Conservation (phyloP, 495 filamentous ascomycete species). For the Talaromyces adpressus region DNA sequence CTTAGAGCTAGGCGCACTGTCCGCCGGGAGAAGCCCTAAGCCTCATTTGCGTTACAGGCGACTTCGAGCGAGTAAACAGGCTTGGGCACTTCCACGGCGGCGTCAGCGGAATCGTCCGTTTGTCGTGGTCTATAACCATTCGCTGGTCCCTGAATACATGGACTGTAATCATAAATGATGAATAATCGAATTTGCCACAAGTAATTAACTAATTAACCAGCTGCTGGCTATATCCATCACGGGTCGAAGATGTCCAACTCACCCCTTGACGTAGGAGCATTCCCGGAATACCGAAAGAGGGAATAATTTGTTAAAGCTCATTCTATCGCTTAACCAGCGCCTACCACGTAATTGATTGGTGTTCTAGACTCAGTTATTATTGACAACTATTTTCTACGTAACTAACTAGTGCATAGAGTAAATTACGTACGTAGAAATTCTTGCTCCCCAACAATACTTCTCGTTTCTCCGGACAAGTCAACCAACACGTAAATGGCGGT, state of each 20-base stretch:
- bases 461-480: not conserved
- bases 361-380: not conserved
- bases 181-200: not conserved
- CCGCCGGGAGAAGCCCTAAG: not conserved
- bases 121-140: not conserved
- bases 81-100: not conserved
- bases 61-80: not conserved
- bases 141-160: not conserved
- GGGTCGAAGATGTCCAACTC: not conserved
- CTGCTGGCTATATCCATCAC: not conserved
- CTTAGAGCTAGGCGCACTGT: not conserved
- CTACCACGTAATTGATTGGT: not conserved
- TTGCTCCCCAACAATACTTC: slow-evolving; percentile 35
- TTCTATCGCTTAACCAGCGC: not conserved
- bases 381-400: not conserved
- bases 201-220: not conserved
- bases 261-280: not conserved
- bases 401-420: not conserved
- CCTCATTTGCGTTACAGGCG: not conserved
- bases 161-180: not conserved
- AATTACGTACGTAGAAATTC: not conserved
- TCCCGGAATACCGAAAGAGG: not conserved
- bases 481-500: not conserved
- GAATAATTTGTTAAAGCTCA: not conserved
- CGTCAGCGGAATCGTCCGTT: not conserved